Evolutionary conservation across 495 filamentous ascomycete genomes (phyloP), one percentile per base, ranked within the genome.

Genomic region (Penicillium verhagenii): DNA sequence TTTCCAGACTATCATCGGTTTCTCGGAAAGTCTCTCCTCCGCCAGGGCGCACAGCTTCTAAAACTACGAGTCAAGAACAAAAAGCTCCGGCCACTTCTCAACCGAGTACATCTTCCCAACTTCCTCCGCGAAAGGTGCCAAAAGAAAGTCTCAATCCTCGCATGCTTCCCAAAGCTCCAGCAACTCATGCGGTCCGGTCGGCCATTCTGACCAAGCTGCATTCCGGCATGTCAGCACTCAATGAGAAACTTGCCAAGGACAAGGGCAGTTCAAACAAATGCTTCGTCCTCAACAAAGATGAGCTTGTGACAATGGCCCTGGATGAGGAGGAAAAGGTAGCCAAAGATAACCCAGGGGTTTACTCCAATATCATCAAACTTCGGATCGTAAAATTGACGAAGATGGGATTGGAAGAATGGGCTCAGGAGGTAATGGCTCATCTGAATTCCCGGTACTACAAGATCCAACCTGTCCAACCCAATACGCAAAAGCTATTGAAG

Each of bases 261-360:
- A 76, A 81, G 26, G 82, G 85, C 39, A 57, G 78, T 14, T 75
- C 76, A 24, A 83, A 84, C 46, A 80, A 76, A 33, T 79, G 74
- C 20, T 69, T 93, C 10, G 53, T 84, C 10, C 71, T 94, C 3
- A 84, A 80, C 2, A 68, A 82, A 0, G 82, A 91, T 58, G 84
- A 90, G 53, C 73, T 97, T 20, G 84, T 96, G 7, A 81, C 80
- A 35, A 81, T 88, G 68, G 87, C 90, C 2, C 74, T 97, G 2
- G 91, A 97, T 57, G 85, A 92, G 50, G 94, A 99, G 69, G 86
- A 96, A 62, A 85, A 82, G 50, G 69, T 86, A 23, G 91, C 92
- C 1, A 82, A 69, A 7, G 81, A 85, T 11, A 84, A 84, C 51
- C 73, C 78, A 0, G 59, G 72, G 18, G 84, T 97, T 57, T 97